Evolutionary conservation across 1,284 basidiomycete genomes (phyloP).

Genomic region (Irpex rosettiformis): DNA sequence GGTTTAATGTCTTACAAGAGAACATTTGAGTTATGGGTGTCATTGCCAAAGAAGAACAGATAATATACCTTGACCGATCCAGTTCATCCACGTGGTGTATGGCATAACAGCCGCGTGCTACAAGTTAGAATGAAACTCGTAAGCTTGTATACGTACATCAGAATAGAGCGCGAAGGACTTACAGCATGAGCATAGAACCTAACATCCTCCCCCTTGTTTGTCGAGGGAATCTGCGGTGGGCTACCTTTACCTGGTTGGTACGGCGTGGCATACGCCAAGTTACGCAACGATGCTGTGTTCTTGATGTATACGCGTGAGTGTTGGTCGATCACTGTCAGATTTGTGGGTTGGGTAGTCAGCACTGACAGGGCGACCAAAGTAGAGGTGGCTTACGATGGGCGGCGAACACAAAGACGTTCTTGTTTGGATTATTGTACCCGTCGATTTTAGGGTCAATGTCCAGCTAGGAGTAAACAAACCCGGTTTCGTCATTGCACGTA

Average conservation of each 20-base stretch:
- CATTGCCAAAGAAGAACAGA: not conserved
- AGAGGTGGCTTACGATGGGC: not conserved
- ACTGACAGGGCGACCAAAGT: too few relatives aligned
- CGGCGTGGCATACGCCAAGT: not conserved
- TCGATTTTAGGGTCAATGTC: constrained; percentile 1
- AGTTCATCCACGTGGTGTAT: not conserved
- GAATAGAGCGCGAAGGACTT: not conserved
- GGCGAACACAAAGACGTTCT: constrained; percentile 1
- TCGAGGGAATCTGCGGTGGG: not conserved
- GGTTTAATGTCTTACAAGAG: not conserved
- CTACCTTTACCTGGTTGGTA: not conserved
- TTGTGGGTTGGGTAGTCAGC: too few relatives aligned
- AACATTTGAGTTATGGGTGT: not conserved
- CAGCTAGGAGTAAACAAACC: not conserved
- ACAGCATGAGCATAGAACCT: not conserved
- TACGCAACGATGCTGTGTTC: not conserved
- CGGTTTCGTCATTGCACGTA: not conserved
- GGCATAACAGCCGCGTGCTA: not conserved
- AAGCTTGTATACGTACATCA: not conserved
- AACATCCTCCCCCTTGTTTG: not conserved
- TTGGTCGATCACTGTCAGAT: not conserved
- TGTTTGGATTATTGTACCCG: not conserved
- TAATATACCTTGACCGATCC: not conserved
- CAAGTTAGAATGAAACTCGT: not conserved
- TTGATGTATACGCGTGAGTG: not conserved